Base-by-base conservation (phyloP, 1,284 basidiomycete species). In the Trichosporon sp. region DNA sequence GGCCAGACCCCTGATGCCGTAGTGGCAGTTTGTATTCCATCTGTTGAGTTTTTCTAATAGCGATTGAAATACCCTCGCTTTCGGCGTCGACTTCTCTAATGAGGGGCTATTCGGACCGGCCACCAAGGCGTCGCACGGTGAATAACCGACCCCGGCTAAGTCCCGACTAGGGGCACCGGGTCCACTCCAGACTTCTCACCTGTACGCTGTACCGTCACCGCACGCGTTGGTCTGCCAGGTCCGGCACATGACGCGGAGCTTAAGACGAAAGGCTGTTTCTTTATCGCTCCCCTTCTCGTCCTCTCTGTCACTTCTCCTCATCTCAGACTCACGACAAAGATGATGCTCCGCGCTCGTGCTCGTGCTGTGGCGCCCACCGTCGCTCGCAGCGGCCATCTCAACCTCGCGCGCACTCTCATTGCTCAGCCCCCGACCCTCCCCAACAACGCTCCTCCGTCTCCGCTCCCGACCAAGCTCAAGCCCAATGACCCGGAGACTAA, bases 381-480 rank as follows among this genome's bases (percentile, higher is more conserved):
- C 32, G 21, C 58, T 8, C 37, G 34, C 63, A 10, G 59, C 40
- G 40, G 40, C 19, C 19, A 44, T 21, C 40, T 44, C 14, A 29
- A 32, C 19, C 54, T 59, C 33, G 46, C 63, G 16, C 69, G 77
- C 52, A 74, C 73, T 3, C 70, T 79, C 58, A 78, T 79, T 63
- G 64, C 76, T 13, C 73, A 74, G 62, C 73, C 76, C 1, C 68
- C 72, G 4, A 57, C 29, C 14, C 66, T 68, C 8, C 70, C 67
- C 14, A 70, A 70, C n/a, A 59, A 70, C 37, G 70, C 75, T 1
- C 54, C 71, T 6, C 69, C 73, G 21, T 63, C 66, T 8, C 74
- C 77, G 2, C 68, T 79, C 9, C 73, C 74, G 0, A 74, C 73
- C 8, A 63, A 63, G 31, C 59, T 75, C 59, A 57, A 58, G 27